A percentile compares a stretch with the other conserved stretches of the same genome.
Evolutionary conservation across 495 filamentous ascomycete species (phyloP).

Genomic region (Halenospora varia): DNA sequence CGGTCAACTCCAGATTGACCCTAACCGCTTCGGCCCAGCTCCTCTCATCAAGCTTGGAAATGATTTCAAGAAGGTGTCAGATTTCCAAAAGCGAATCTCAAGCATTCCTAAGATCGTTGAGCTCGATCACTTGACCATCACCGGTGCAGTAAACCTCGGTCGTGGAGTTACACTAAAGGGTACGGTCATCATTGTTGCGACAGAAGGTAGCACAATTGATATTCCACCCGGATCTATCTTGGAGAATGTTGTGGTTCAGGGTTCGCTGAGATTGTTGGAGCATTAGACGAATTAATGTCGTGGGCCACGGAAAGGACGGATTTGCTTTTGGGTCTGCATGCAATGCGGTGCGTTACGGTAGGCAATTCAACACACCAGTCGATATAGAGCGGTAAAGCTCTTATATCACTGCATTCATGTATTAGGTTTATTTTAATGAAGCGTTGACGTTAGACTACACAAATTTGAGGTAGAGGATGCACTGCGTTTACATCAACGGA

Average conservation of each 20-base stretch:
- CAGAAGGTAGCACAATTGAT: conserved; percentile 96
- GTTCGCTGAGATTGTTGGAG: conserved; percentile 90
- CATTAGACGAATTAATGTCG: conserved; percentile 51
- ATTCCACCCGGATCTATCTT: conserved; percentile 93
- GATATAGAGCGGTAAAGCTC: neutral
- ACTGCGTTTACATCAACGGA: neutral
- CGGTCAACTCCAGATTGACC: conserved; percentile 94
- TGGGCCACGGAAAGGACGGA: neutral
- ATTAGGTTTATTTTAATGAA: conserved; percentile 4
- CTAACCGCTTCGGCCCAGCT: conserved; percentile 94
- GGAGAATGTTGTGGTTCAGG: conserved; percentile 99
- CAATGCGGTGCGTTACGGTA: conserved; percentile 7
- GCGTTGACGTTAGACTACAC: neutral
- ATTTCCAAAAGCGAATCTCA: conserved; percentile 96
- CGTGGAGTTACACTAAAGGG: conserved; percentile 94
- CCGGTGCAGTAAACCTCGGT: conserved; percentile 92
- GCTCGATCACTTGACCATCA: conserved; percentile 96
- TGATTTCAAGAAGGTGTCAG: conserved; percentile 99
- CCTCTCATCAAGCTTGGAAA: conserved; percentile 97
- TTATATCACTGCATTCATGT: neutral
- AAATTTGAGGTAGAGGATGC: neutral
- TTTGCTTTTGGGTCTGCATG: conserved; percentile 6
- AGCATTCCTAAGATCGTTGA: conserved; percentile 98
- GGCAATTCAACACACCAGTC: neutral
- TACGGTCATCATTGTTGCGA: conserved; percentile 99